Evolutionary conservation across 805 yeast genomes (phyloP), one percentile per base, ranked within the genome.

Genomic region (Sugiyamaella boreocaroliniensis): DNA sequence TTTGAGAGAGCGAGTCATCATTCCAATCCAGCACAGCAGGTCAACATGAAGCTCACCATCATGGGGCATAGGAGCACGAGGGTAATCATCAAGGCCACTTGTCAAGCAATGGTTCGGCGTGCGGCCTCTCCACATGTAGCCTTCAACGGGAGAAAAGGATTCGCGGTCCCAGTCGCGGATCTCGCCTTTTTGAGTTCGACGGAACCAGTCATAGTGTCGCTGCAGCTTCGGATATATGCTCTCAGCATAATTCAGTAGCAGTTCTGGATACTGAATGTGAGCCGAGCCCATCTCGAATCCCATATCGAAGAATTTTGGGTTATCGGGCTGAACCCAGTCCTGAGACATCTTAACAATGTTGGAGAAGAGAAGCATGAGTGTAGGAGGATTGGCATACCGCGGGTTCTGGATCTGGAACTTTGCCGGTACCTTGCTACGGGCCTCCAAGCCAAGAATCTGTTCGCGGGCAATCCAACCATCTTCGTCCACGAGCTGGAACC

Each of bases 391-490:
- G 8, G 97, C 97, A 63, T 87, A 84, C 54, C 83, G 79, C 2
- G 96, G 95, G 66, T 85, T 86, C 69, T 93, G 99, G 10, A 81
- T 85, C 60, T 78, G 84, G 66, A 92, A 92, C 57, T 85, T 87
- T 7, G 66, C 72, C 0, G 98, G 98, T 4, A 93, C 98, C 62
- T 85, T 82, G 45, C 85, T 77, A 64, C 98, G 79, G 40, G 92
- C 89, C 66, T 93, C 98, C 6, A 82, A 83, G 1, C 99, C 99
- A 45, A 93, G 73, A 29, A 93, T 92, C 62, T 89, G 95, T 66
- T 93, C 99, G 56, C 99, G 78, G 1, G 96, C 97, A 59, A 93
- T 86, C 97, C 98, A 93, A 0, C 99, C 99, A 57, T 85, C 83
- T 1, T 83, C 86, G 66, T 92, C 97, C 56, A 89, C 87, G 42